These are phyloP conservation scores for Neurospora sp. DNA, from an alignment of 2,329 filamentous ascomycete genomes.

Conservation along the genomic window DNA sequence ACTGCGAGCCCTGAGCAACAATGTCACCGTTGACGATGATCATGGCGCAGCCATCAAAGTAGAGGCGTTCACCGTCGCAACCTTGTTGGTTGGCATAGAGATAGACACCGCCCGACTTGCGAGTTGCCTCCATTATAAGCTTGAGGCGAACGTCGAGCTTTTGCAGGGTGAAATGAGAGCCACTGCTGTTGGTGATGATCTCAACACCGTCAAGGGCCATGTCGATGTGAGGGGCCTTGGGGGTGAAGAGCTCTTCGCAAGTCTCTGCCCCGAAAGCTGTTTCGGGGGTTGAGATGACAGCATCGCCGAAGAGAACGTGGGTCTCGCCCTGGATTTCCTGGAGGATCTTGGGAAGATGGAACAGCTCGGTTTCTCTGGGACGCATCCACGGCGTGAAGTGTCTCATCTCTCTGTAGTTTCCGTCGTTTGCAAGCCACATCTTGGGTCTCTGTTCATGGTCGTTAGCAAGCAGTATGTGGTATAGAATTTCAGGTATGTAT, in stretches of 20 bases:
- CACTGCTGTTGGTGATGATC: conserved; percentile 61
- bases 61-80: conserved; percentile 52
- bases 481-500: conserved; percentile 41
- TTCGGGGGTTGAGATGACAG: conserved; percentile 48
- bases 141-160: conserved; percentile 56
- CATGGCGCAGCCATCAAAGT: conserved; percentile 54
- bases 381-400: conserved; percentile 57
- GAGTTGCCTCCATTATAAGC: conserved; percentile 55
- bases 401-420: conserved; percentile 52
- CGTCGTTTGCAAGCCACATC: conserved; percentile 55
- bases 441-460: conserved; percentile 12
- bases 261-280: conserved; percentile 44
- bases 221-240: conserved; percentile 19
- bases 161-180: conserved; percentile 50
- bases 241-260: conserved; percentile 19
- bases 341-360: conserved; percentile 51
- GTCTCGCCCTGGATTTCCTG: conserved; percentile 37
- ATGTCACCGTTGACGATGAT: conserved; percentile 54
- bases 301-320: conserved; percentile 58
- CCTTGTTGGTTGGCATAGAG: conserved; percentile 51
- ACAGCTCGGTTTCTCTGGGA: conserved; percentile 51
- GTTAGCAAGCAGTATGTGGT: conserved; percentile 1
- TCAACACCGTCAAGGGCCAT: conserved; percentile 63
- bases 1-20: conserved; percentile 57
- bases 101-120: conserved; percentile 32